Evolutionary conservation across 495 filamentous ascomycete species (phyloP).

Genomic region (Penicillium desertorum): DNA sequence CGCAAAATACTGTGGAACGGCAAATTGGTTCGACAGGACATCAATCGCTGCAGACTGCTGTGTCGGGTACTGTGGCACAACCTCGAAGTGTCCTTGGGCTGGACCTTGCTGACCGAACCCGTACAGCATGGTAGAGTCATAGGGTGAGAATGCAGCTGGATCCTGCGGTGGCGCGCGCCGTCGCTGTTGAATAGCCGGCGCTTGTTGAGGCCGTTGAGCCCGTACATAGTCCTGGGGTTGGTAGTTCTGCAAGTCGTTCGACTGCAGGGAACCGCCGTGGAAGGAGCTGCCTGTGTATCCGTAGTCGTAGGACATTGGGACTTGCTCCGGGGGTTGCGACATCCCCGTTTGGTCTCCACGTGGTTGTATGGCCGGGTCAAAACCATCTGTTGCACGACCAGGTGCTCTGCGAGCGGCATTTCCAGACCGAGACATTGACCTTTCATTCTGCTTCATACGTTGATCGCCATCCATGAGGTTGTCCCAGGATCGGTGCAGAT

Average conservation of each 20-base stretch:
- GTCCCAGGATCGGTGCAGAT: slow-evolving; percentile 46
- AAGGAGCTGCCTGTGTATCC: slow-evolving; percentile 47
- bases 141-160: slow-evolving; percentile 34
- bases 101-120: slow-evolving; percentile 68
- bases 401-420: slow-evolving; percentile 22
- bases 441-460: slow-evolving; percentile 67
- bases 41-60: slow-evolving; percentile 82
- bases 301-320: slow-evolving; percentile 41
- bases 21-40: slow-evolving; percentile 69
- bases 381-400: slow-evolving; percentile 34
- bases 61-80: slow-evolving; percentile 71
- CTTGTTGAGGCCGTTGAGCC: slow-evolving; percentile 28
- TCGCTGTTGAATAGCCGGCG: slow-evolving; percentile 22
- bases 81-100: slow-evolving; percentile 70
- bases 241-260: slow-evolving; percentile 45
- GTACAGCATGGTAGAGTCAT: slow-evolving; percentile 74
- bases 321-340: slow-evolving; percentile 37
- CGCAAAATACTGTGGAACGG: slow-evolving; percentile 74
- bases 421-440: slow-evolving; percentile 27
- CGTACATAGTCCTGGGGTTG: slow-evolving; percentile 40
- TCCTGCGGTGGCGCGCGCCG: slow-evolving; percentile 12
- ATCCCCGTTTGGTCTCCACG: slow-evolving; percentile 38
- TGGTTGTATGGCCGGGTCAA: slow-evolving; percentile 39
- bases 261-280: slow-evolving; percentile 42
- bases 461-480: slow-evolving; percentile 69